Conservation (phyloP, 2,329 filamentous ascomycete species). For the Lojkania enalia region DNA sequence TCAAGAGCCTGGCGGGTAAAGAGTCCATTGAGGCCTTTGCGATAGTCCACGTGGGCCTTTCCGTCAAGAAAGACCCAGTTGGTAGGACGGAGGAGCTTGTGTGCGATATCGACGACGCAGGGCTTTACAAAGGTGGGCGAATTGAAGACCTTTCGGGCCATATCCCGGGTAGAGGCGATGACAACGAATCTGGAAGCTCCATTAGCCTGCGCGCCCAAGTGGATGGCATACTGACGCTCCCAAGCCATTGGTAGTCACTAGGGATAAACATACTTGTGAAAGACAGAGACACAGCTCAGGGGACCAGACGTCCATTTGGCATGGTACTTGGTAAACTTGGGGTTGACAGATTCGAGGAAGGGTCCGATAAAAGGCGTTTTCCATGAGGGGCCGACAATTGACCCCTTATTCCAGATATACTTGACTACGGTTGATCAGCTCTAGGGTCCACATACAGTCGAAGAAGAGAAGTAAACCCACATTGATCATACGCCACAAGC, state of each 20-base stretch:
- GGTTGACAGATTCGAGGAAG: constrained; percentile 86
- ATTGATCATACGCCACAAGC: constrained; percentile 82
- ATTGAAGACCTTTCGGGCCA: constrained; percentile 95
- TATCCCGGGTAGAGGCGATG: constrained; percentile 89
- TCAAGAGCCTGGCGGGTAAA: constrained; percentile 89
- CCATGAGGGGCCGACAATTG: constrained; percentile 48
- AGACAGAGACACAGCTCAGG: constrained; percentile 93
- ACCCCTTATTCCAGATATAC: constrained; percentile 49
- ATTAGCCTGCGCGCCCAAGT: constrained; percentile 3
- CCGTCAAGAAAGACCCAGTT: constrained; percentile 98
- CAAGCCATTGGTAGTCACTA: too few relatives aligned
- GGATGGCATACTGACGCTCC: neutral
- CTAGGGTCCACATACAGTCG: neutral
- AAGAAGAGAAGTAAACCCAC: constrained; percentile 58
- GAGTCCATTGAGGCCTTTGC: constrained; percentile 89
- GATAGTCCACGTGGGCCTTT: constrained; percentile 91
- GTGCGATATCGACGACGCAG: constrained; percentile 91
- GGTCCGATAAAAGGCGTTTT: constrained; percentile 69
- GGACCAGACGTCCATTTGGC: constrained; percentile 88
- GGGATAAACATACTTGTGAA: constrained; percentile 83
- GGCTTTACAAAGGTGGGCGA: constrained; percentile 88
- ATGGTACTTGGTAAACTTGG: constrained; percentile 86
- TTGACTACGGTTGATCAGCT: constrained; percentile 36
- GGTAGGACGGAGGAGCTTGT: constrained; percentile 84
- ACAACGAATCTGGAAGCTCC: constrained; percentile 77